Evolutionary conservation across 2,329 filamentous ascomycete genomes (phyloP).

Genomic region (Ophidiomyces ophidiicola): DNA sequence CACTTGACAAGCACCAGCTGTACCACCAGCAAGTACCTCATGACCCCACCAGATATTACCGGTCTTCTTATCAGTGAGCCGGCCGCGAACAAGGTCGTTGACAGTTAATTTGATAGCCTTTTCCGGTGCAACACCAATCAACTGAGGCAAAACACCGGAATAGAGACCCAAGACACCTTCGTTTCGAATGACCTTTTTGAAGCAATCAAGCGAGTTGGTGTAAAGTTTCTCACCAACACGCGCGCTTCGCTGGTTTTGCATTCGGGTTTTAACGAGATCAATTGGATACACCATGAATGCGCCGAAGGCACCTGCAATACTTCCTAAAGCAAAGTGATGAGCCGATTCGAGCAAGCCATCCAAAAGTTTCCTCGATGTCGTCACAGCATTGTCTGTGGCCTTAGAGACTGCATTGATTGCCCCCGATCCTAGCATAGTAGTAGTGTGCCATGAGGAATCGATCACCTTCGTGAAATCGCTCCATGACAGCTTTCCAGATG

Average conservation of each 20-base stretch:
- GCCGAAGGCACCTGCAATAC: conserved; percentile 86
- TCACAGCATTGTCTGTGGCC: conserved; percentile 42
- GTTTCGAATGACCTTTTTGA: conserved; percentile 81
- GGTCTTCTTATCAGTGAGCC: conserved; percentile 60
- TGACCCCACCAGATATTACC: conserved; percentile 57
- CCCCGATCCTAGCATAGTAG: conserved; percentile 43
- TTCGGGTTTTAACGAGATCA: conserved; percentile 92
- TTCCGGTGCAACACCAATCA: conserved; percentile 95
- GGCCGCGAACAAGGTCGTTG: conserved; percentile 77
- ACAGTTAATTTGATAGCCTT: conserved; percentile 99
- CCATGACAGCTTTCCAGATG: conserved; percentile 70
- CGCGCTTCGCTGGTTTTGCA: conserved; percentile 87
- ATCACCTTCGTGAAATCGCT: conserved; percentile 88
- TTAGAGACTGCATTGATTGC: conserved; percentile 32
- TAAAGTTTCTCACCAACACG: conserved; percentile 79
- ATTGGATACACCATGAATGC: conserved; percentile 99
- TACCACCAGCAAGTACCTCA: conserved; percentile 79
- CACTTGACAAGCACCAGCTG: conserved; percentile 88
- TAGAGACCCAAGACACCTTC: conserved; percentile 85
- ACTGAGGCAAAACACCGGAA: conserved; percentile 85
- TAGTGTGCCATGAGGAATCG: conserved; percentile 77
- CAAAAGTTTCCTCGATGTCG: conserved; percentile 47
- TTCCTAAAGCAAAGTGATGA: conserved; percentile 84
- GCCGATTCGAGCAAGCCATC: conserved; percentile 59
- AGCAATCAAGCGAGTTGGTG: conserved; percentile 95